Base-by-base conservation (phyloP, 495 filamentous ascomycete species). In the Thozetella sp. region DNA sequence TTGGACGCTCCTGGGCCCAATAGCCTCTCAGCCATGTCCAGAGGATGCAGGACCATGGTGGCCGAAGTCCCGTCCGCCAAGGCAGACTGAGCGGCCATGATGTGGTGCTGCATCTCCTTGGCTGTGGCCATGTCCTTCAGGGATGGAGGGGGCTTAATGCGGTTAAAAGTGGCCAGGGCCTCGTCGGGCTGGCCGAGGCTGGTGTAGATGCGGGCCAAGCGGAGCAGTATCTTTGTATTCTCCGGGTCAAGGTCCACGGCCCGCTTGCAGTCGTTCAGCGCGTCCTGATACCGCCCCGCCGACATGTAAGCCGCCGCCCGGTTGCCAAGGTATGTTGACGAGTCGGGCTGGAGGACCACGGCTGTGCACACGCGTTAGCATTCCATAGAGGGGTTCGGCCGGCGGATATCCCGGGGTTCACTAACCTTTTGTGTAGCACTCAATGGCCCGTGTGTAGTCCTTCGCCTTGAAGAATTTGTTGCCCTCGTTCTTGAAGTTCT, bases 381-480 rank as follows among this genome's bases (percentile, higher is more conserved):
- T n/a, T n/a, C n/a, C n/a, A n/a, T n/a, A 57, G 34, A 13, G 46
- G 48, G 59, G 22, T 30, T 22, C 15, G 27, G 20, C 22, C 30
- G 20, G 53, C n/a, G 37, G 22, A 11, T 19, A 9, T 24, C 30
- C 20, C 22, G n/a, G 22, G 17, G 51, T 12, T 22, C 37, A 54
- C 58, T 58, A 58, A 97, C 93, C 95, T 84, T 96, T 97, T 54
- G 89, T 93, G 70, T 98, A 99, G 70, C 96, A 91, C 62, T 90
- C 84, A 67, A 97, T 90, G 22, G 96, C 94, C 63, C 88, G 87
- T 40, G 78, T 75, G 70, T 93, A 99, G 63, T 97, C 88, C 66
- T 88, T 89, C 58, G 90, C 88, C 79, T 97, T 97, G 82, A 97
- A 99, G 68, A 90, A 94, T 67, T 93, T 96, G 78, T 99, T 99